Evolutionary conservation across 176 grass and related monocot species (phyloP).

Genomic region (Aechmea fasciata): DNA sequence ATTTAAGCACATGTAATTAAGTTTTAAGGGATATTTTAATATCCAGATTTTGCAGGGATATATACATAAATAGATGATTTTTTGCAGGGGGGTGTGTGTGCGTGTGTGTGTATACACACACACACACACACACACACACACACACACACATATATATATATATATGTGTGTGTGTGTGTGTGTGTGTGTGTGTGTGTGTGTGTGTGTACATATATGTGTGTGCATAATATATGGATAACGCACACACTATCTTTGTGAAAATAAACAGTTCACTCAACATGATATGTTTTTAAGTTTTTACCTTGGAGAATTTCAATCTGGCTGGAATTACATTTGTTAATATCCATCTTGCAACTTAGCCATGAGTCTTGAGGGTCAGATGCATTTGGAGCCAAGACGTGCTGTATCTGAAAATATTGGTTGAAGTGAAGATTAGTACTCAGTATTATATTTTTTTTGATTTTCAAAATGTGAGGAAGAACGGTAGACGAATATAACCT

Average conservation of each 20-base stretch:
- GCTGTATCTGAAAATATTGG: constrained; percentile 48
- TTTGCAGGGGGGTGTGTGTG: no score
- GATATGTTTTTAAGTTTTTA: not conserved
- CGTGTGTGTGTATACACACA: not conserved
- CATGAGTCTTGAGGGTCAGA: constrained; percentile 26
- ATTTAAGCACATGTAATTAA: no score
- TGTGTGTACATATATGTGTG: no score
- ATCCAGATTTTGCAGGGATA: no score
- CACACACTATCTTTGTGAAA: no score
- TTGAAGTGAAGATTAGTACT: not conserved
- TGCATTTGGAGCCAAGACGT: constrained; percentile 38
- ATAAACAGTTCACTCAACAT: no score
- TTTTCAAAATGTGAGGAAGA: not conserved
- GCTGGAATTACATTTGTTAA: constrained; percentile 25
- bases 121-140: no score
- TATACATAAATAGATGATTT: no score
- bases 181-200: no score
- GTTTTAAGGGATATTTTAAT: no score
- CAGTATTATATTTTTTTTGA: not conserved
- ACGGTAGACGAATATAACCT: constrained; percentile 31
- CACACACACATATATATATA: no score
- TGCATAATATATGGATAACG: not conserved
- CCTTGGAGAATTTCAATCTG: constrained; percentile 51
- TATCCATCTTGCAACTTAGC: constrained; percentile 32
- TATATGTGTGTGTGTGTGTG: no score